These are phyloP conservation scores for Turritis glabra DNA, from an alignment of 345 rosid genomes.

Conservation along the genomic window DNA sequence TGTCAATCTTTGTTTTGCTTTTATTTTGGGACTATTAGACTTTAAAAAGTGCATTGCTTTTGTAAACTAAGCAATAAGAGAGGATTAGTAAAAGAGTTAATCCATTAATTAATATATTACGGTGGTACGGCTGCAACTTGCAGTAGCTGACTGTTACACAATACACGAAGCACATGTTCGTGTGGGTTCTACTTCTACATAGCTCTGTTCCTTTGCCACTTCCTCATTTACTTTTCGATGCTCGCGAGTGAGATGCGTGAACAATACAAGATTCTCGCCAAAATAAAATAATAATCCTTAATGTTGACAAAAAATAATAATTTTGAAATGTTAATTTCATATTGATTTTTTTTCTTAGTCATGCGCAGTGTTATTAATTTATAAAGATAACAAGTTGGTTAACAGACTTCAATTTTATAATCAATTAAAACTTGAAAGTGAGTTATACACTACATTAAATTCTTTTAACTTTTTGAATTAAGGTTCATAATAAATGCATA, in stretches of 20 bases:
- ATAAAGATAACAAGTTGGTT: too few species aligned
- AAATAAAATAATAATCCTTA: too few species aligned
- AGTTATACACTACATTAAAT: not conserved
- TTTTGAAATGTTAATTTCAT: too few species aligned
- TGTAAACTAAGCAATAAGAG: constrained; percentile 12
- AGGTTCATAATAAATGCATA: not conserved
- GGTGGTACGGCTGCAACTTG: constrained; percentile 22
- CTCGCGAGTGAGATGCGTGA: not conserved
- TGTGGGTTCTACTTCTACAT: constrained; percentile 14
- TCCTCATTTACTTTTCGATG: not conserved
- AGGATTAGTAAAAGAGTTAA: not conserved
- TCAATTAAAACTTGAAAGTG: not conserved
- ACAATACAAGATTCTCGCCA: not conserved
- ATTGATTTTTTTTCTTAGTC: too few species aligned
- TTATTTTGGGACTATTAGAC: constrained; percentile 20
- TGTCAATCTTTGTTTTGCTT: constrained; percentile 35
- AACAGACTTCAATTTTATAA: too few species aligned
- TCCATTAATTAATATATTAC: not conserved
- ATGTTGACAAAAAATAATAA: too few species aligned
- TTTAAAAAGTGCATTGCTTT: not conserved
- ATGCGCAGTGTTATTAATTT: too few species aligned
- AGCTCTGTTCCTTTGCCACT: constrained; percentile 13
- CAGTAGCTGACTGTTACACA: constrained; percentile 7
- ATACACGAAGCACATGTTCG: constrained; percentile 17
- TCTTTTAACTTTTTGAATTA: not conserved